A percentile compares a stretch with the other conserved stretches of the same genome.
These are phyloP conservation scores for Podila epicladia DNA, from an alignment of 192 early-diverging fungal species.

Conservation along the genomic window DNA sequence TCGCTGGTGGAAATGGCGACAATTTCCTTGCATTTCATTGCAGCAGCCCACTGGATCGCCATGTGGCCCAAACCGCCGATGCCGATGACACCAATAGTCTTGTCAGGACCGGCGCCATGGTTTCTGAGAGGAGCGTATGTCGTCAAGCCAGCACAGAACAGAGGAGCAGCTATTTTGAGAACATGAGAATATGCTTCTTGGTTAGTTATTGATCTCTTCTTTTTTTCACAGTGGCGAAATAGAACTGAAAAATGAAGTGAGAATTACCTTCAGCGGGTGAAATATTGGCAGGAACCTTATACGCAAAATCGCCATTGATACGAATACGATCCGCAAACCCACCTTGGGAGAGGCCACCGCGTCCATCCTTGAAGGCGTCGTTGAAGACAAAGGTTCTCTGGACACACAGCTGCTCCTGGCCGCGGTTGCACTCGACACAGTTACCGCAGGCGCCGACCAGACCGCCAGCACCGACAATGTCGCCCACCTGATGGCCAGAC, in stretches of 20 bases:
- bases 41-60: constrained; percentile 72
- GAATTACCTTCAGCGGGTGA: constrained; percentile 59
- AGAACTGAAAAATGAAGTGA: constrained; percentile 49
- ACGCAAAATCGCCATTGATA: constrained; percentile 67
- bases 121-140: constrained; percentile 70
- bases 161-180: constrained; percentile 65
- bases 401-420: constrained; percentile 45
- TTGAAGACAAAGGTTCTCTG: constrained; percentile 65
- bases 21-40: constrained; percentile 60
- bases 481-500: constrained; percentile 59
- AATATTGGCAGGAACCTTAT: constrained; percentile 68
- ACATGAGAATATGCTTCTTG: not conserved
- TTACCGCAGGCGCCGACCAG: constrained; percentile 67
- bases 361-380: constrained; percentile 62
- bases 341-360: constrained; percentile 64
- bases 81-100: constrained; percentile 69
- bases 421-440: constrained; percentile 46
- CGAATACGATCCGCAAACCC: constrained; percentile 65
- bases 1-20: constrained; percentile 65
- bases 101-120: constrained; percentile 54
- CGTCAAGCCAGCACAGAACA: constrained; percentile 88
- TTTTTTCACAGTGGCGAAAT: too few relatives aligned
- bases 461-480: constrained; percentile 73
- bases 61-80: constrained; percentile 79
- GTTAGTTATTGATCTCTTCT: not conserved